Evolutionary conservation across 2,329 filamentous ascomycete genomes (phyloP).

Genomic region (Cadophora luteo-olivacea): DNA sequence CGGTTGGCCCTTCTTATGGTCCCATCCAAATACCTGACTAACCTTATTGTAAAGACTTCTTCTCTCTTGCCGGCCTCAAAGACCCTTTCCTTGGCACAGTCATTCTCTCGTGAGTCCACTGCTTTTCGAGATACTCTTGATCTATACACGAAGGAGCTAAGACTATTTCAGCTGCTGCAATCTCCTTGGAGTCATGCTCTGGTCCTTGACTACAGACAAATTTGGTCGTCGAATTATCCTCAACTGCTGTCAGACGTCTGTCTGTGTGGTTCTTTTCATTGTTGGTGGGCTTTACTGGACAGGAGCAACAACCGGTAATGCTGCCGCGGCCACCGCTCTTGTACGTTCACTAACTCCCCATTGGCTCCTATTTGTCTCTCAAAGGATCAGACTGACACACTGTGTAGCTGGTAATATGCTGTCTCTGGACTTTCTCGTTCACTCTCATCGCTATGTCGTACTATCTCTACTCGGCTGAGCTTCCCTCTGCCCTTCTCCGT

Average conservation of each 20-base stretch:
- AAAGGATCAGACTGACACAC: background rate
- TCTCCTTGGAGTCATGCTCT: background rate
- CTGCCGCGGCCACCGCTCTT: background rate
- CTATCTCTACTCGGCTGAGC: slow-evolving; percentile 8
- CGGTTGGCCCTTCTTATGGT: background rate
- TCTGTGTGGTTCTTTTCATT: slow-evolving; percentile 6
- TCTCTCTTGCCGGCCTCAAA: slow-evolving; percentile 10
- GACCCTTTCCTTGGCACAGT: slow-evolving; percentile 14
- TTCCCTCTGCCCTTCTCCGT: slow-evolving; percentile 2
- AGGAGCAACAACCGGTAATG: background rate
- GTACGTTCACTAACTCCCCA: background rate
- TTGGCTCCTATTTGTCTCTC: background rate
- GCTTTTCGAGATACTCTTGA: background rate
- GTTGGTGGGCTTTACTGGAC: background rate
- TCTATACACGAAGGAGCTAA: background rate
- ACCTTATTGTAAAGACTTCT: slow-evolving; percentile 7
- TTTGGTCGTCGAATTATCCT: slow-evolving; percentile 11
- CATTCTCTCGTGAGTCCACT: slow-evolving; percentile 8
- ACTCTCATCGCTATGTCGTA: slow-evolving; percentile 13
- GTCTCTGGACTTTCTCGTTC: slow-evolving; percentile 9
- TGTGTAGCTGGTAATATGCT: slow-evolving; percentile 1
- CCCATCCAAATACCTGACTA: background rate
- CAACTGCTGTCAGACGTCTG: slow-evolving; percentile 1
- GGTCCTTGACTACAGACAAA: slow-evolving; percentile 12
- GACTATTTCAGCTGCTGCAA: slow-evolving; percentile 1